Percentiles rank a stretch among this genome's conserved stretches.
Evolutionary conservation across 768 basidiomycete species (phyloP).

Genomic region (Boletus coccyginus): DNA sequence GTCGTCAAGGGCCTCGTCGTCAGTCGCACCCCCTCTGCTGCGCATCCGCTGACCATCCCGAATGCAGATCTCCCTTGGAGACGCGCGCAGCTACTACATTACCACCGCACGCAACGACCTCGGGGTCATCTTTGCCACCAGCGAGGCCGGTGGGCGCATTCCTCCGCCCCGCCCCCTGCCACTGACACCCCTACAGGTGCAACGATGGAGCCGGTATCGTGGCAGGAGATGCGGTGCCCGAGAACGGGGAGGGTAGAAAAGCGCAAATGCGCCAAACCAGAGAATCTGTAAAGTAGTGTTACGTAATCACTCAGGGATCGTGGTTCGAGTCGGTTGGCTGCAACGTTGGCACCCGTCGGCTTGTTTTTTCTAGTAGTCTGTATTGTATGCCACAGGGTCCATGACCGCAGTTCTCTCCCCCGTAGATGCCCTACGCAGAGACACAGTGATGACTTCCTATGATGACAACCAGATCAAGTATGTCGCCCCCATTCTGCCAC

Average conservation of each 20-base stretch:
- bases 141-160: constrained; percentile 68
- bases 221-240: constrained; percentile 90
- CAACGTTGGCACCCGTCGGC: constrained; percentile 7
- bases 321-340: constrained; percentile 7
- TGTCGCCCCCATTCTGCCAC: constrained; percentile 14
- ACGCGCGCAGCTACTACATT: constrained; percentile 88
- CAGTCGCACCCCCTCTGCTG: constrained; percentile 28
- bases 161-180: neutral
- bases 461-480: constrained; percentile 69
- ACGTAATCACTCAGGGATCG: constrained; percentile 21
- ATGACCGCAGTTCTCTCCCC: constrained; percentile 69
- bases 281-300: constrained; percentile 44
- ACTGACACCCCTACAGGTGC: constrained; percentile 45
- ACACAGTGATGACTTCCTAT: constrained; percentile 53
- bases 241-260: constrained; percentile 77
- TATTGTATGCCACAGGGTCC: constrained; percentile 17
- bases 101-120: constrained; percentile 89
- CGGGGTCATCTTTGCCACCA: constrained; percentile 88
- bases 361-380: constrained; percentile 24
- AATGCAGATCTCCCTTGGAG: constrained; percentile 82
- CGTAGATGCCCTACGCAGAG: constrained; percentile 56
- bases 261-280: constrained; percentile 85
- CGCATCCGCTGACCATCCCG: constrained; percentile 5
- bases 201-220: constrained; percentile 82
- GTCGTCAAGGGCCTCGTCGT: constrained; percentile 87